A percentile compares a stretch with the other conserved stretches of the same genome.
Conservation (phyloP, 176 grass and related monocot species). For the Bolboschoenus planiculmis region DNA sequence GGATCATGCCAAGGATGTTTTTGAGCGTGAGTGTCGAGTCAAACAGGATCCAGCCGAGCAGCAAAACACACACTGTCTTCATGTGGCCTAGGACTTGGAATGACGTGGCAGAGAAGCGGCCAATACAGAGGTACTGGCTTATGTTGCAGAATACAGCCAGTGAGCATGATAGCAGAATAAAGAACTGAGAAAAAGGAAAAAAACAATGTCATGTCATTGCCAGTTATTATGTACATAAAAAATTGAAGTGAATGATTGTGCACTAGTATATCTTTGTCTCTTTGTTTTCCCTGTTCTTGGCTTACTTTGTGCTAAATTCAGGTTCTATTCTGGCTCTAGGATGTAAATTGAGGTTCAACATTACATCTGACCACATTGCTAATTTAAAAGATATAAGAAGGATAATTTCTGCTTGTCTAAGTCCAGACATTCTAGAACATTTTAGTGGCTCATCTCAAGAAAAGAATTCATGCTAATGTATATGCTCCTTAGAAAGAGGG, state of each 20-base stretch:
- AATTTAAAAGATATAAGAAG: neutral
- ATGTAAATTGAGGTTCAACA: neutral
- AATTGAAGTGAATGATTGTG: neutral
- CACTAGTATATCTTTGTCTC: neutral
- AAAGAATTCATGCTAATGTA: neutral
- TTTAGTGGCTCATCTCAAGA: neutral
- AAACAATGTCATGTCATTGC: neutral
- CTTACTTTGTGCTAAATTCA: neutral
- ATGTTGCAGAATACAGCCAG: slow-evolving; percentile 45
- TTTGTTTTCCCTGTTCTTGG: neutral
- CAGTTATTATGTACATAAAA: neutral
- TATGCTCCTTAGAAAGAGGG: neutral
- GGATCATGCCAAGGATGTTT: slow-evolving; percentile 34
- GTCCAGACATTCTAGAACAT: neutral
- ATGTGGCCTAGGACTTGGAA: slow-evolving; percentile 45
- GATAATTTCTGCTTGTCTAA: neutral
- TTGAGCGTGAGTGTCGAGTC: slow-evolving; percentile 30
- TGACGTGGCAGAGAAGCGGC: slow-evolving; percentile 34
- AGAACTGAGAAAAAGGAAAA: slow-evolving; percentile 13
- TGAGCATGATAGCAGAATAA: slow-evolving; percentile 35
- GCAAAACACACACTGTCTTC: slow-evolving; percentile 35
- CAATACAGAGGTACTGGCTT: slow-evolving; percentile 37
- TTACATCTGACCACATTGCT: neutral
- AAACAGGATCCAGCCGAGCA: slow-evolving; percentile 37
- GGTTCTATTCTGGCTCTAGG: neutral